Conservation (phyloP, 208 protist species). For the Porcisia deanei region DNA sequence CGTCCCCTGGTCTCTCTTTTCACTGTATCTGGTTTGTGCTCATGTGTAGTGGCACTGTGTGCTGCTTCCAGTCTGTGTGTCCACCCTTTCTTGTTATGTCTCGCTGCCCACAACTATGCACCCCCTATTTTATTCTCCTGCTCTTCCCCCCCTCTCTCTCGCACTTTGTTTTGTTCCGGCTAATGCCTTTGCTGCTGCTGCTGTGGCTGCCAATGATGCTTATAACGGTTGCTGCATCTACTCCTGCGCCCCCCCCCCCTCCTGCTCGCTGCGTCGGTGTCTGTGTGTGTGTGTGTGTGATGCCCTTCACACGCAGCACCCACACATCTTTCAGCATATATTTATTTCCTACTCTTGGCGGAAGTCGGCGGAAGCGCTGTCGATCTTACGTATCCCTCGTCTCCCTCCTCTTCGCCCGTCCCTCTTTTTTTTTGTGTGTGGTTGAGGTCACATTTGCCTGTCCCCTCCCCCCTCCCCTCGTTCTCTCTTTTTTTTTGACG, state of each 20-base stretch:
- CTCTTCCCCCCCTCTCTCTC: background rate
- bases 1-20: constrained; percentile 22
- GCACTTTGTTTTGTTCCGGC: background rate
- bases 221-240: background rate
- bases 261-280: too few species aligned
- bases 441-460: too few species aligned
- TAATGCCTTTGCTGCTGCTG: background rate
- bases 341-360: too few species aligned
- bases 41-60: background rate
- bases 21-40: background rate
- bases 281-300: too few species aligned
- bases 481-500: background rate
- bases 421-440: too few species aligned
- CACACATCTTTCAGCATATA: too few species aligned
- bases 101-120: background rate
- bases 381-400: too few species aligned
- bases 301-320: too few species aligned
- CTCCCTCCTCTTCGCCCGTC: too few species aligned
- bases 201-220: background rate
- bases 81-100: background rate
- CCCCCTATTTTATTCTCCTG: background rate
- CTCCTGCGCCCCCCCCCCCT: background rate
- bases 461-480: too few species aligned
- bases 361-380: too few species aligned
- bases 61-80: background rate